phyloP scores from a whole-genome alignment of 2,329 filamentous ascomycete genomes.

The Cadophora malorum region DNA sequence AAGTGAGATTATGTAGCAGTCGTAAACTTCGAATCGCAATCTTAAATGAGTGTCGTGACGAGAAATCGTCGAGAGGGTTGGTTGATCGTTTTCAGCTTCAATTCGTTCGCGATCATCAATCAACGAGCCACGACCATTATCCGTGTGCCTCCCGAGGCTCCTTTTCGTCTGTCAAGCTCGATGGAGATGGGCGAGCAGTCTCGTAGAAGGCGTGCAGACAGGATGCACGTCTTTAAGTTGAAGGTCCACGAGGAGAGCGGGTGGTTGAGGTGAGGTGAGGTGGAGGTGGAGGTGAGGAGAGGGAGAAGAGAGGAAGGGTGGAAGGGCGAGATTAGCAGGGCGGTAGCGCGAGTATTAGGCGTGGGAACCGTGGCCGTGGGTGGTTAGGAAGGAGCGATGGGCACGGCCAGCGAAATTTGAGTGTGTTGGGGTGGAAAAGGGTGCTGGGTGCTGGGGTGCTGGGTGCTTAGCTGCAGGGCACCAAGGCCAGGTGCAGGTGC shows the following conservation, averaged over 20 bases:
- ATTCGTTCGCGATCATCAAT: conserved; percentile 37
- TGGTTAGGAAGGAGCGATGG: background rate
- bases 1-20: conserved; percentile 41
- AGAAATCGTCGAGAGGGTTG: conserved; percentile 42
- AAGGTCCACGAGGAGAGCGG: conserved; percentile 15
- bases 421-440: background rate
- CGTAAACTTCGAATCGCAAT: conserved; percentile 36
- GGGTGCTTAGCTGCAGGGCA: background rate
- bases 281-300: background rate
- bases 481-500: background rate
- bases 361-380: conserved; percentile 12
- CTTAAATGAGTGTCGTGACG: conserved; percentile 48
- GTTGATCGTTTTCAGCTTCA: conserved; percentile 38
- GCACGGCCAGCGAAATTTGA: conserved; percentile 15
- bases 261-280: conserved; percentile 1
- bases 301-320: background rate
- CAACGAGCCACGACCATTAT: conserved; percentile 42
- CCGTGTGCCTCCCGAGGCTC: conserved; percentile 44
- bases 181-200: background rate
- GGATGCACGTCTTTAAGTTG: conserved; percentile 20
- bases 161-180: conserved; percentile 18
- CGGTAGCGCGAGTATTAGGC: conserved; percentile 17
- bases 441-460: too few relatives aligned
- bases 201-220: conserved; percentile 24
- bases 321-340: conserved; percentile 15